Evolutionary conservation across 2,329 filamentous ascomycete species (phyloP), one percentile per base, ranked within the genome.

Genomic region (Sphaceloma murrayae): DNA sequence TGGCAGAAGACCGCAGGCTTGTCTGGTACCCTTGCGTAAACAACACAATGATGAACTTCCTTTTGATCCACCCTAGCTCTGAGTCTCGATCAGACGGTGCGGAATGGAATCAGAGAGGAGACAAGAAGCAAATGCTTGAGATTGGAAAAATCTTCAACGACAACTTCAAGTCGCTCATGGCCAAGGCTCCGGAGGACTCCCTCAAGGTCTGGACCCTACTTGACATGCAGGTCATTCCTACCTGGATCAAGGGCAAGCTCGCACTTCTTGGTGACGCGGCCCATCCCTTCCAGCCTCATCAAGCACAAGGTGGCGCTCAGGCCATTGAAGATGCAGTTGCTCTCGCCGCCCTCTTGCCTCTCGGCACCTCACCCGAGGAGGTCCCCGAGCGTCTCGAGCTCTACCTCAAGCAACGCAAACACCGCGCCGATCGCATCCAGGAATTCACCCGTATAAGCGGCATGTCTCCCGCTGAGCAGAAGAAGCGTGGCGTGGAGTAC

Each of bases 291-390:
- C 62, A 78, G 0, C 80, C 78, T 10, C 72, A 77, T 48, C 74
- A 77, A 58, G 77, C 71, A 0, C 76, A 80, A 54, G 79, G 78
- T 2, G 79, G 71, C 6, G 77, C 63, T 0, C 66, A 74, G 46
- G 80, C 80, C 0, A 81, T 84, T 32, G 80, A 85, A 55, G 80
- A 85, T 49, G 78, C 72, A 0, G 73, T 72, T 0, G 69, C 77
- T 0, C 55, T 85, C 0, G 69, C 67, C 1, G 69, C 72, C 1
- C 64, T 84, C 5, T 62, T 84, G 0, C 68, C 70, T 0, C 49
- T 52, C 0, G 70, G 68, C 0, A 71, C 70, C 0, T 46, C 54
- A 0, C 49, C 55, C 0, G 56, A 63, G 0, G 71, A 77, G 0
- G 61, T 83, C 0, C 60, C 70, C 0, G 69, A 73, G 5, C 67